phyloP scores from a whole-genome alignment of 441 rosid species.

The Kokia cookei region DNA sequence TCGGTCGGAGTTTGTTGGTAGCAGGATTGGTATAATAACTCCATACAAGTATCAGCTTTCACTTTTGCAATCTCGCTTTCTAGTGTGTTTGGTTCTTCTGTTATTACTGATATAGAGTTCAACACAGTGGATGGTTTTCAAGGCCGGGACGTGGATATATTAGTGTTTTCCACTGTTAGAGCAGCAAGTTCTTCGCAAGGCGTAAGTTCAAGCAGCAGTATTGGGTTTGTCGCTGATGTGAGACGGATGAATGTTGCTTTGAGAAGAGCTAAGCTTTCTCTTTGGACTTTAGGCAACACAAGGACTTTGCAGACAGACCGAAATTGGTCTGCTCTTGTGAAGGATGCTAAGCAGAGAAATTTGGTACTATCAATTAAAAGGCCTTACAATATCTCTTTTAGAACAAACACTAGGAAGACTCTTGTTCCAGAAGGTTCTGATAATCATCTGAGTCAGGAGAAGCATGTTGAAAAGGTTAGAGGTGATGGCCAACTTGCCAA shows the following conservation, averaged over 20 bases:
- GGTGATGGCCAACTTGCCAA: slow-evolving; percentile 16
- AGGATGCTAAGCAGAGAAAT: slow-evolving; percentile 80
- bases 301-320: slow-evolving; percentile 64
- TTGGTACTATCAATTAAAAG: slow-evolving; percentile 50
- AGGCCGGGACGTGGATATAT: slow-evolving; percentile 90
- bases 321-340: slow-evolving; percentile 86
- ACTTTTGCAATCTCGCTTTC: slow-evolving; percentile 69
- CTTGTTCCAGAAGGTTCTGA: slow-evolving; percentile 18
- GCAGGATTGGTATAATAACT: slow-evolving; percentile 86
- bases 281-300: slow-evolving; percentile 92
- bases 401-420: slow-evolving; percentile 23
- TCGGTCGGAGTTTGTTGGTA: slow-evolving; percentile 73
- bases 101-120: slow-evolving; percentile 74
- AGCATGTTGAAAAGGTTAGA: slow-evolving; percentile 21
- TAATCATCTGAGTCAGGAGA: slow-evolving; percentile 20
- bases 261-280: slow-evolving; percentile 89
- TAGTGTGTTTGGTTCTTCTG: slow-evolving; percentile 73
- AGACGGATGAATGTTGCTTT: slow-evolving; percentile 97
- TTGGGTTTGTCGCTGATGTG: slow-evolving; percentile 94
- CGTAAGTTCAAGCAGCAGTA: slow-evolving; percentile 52
- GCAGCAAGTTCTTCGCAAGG: slow-evolving; percentile 46
- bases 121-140: slow-evolving; percentile 98
- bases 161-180: slow-evolving; percentile 91
- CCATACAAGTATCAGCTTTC: slow-evolving; percentile 92
- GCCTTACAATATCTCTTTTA: slow-evolving; percentile 53